These are phyloP conservation scores for Colletotrichum filicis DNA, from an alignment of 2,329 filamentous ascomycete species.

Conservation along the genomic window DNA sequence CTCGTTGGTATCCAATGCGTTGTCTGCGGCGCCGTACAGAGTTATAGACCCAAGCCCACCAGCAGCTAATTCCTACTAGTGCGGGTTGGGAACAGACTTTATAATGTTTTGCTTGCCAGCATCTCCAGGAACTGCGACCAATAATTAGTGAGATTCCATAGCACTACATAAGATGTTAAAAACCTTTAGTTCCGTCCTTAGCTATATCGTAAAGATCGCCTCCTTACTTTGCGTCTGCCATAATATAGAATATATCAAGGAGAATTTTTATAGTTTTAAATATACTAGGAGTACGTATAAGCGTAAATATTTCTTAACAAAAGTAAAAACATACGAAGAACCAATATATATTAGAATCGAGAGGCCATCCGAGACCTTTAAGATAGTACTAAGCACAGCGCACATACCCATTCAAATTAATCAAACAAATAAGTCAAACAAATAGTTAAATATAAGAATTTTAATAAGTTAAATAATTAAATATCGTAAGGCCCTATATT, in stretches of 20 bases:
- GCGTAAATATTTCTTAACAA: not conserved
- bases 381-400: no score
- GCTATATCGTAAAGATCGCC: constrained; percentile 16
- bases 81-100: constrained; percentile 10
- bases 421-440: no score
- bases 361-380: no score
- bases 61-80: not conserved
- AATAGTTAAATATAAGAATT: no score
- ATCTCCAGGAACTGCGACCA: not conserved
- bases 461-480: no score
- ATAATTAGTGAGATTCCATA: not conserved
- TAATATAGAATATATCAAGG: not conserved
- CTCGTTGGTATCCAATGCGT: not conserved
- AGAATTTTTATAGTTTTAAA: not conserved
- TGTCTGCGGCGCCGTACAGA: constrained; percentile 9
- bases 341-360: no score
- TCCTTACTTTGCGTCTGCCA: constrained; percentile 13
- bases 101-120: constrained; percentile 21
- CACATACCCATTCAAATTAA: no score
- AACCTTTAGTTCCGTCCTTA: constrained; percentile 14
- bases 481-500: no score
- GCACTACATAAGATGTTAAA: accelerated
- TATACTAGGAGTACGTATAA: not conserved
- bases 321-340: no score
- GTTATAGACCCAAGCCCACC: constrained; percentile 7